Evolutionary conservation across 768 basidiomycete species (phyloP).

Genomic region (Mycena galericulata): DNA sequence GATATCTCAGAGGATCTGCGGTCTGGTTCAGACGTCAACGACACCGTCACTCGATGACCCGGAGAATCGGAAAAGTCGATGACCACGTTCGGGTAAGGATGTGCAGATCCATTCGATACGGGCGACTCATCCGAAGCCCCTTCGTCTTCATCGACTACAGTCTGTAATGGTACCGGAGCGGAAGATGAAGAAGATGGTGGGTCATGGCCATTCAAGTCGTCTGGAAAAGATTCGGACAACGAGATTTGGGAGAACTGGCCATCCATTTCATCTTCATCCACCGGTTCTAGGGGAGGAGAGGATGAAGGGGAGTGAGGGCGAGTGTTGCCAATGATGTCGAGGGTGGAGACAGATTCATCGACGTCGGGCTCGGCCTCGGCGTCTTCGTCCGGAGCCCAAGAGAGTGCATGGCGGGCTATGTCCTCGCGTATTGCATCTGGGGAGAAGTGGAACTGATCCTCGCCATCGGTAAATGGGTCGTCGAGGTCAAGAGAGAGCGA

Average conservation of each 20-base stretch:
- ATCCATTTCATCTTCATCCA: constrained; percentile 29
- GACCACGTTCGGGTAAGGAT: constrained; percentile 55
- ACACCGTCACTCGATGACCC: constrained; percentile 43
- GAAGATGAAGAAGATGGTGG: too few relatives aligned
- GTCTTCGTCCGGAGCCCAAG: constrained; percentile 47
- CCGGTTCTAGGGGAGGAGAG: constrained; percentile 10
- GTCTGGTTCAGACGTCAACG: constrained; percentile 23
- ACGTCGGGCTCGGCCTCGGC: constrained; percentile 46
- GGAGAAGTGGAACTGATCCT: constrained; percentile 65
- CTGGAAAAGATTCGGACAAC: constrained; percentile 39
- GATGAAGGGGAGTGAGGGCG: constrained; percentile 42
- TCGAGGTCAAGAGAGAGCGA: constrained; percentile 56
- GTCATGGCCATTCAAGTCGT: background rate
- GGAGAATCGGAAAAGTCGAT: constrained; percentile 57
- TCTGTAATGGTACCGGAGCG: too few relatives aligned
- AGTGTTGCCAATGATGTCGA: constrained; percentile 63
- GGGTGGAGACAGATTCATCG: constrained; percentile 68
- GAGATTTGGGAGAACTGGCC: constrained; percentile 54
- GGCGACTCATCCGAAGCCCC: constrained; percentile 38
- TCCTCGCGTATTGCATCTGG: constrained; percentile 73
- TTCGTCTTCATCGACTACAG: too few relatives aligned
- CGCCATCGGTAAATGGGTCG: constrained; percentile 77
- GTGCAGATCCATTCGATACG: constrained; percentile 18
- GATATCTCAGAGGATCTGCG: constrained; percentile 21
- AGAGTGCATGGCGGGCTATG: constrained; percentile 55